phyloP scores from a whole-genome alignment of 2,329 filamentous ascomycete genomes.

The Endocalyx cinctus region DNA sequence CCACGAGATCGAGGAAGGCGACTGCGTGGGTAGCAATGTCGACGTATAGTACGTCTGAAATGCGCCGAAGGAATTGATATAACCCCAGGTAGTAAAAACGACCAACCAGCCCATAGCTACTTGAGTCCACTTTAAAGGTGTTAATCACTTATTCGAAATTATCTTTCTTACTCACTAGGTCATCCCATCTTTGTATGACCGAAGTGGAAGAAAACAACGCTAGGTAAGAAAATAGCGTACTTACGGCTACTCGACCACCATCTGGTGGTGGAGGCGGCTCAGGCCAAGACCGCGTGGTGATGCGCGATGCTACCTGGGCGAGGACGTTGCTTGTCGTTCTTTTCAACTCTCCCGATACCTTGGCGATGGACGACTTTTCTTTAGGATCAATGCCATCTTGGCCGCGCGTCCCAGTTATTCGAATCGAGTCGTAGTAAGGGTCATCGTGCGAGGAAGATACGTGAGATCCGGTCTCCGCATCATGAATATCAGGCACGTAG shows the following conservation, averaged over 20 bases:
- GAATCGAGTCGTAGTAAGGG: slow-evolving; percentile 4
- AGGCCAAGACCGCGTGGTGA: slow-evolving; percentile 23
- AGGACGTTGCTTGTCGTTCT: slow-evolving; percentile 25
- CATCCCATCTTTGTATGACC: no score
- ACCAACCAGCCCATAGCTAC: slow-evolving; percentile 32
- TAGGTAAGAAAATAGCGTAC: no score
- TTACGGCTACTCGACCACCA: slow-evolving; percentile 23
- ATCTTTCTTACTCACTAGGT: no score
- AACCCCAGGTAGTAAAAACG: slow-evolving; percentile 42
- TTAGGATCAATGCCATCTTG: slow-evolving; percentile 1
- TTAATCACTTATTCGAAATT: no score
- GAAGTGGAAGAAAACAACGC: no score
- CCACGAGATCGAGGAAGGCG: slow-evolving; percentile 37
- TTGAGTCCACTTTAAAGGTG: slow-evolving; percentile 28
- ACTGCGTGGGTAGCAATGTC: slow-evolving; percentile 21
- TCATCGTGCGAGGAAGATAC: slow-evolving; percentile 9
- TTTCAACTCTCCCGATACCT: slow-evolving; percentile 16
- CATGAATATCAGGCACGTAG: slow-evolving; percentile 6
- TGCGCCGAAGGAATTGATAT: slow-evolving; percentile 40
- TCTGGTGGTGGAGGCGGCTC: slow-evolving; percentile 27
- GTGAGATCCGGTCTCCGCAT: slow-evolving; percentile 14
- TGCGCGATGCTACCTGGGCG: slow-evolving; percentile 21
- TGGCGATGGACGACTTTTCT: slow-evolving; percentile 8
- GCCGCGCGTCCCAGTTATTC: no score
- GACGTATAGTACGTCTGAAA: slow-evolving; percentile 42